phyloP scores from a whole-genome alignment of 768 basidiomycete genomes.

The Pleurotus tuoliensis region DNA sequence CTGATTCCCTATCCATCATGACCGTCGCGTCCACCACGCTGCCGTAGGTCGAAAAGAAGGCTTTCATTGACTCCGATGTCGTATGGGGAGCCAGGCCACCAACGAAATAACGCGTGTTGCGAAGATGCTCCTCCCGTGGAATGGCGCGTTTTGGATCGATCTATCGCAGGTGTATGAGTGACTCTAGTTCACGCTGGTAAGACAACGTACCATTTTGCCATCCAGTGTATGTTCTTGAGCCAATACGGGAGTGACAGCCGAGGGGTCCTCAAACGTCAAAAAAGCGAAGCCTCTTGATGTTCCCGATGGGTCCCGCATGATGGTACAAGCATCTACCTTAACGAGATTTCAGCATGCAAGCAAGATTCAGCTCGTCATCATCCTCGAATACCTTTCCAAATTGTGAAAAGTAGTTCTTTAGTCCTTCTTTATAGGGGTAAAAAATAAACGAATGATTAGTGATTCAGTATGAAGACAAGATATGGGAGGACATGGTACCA shows the following conservation, averaged over 20 bases:
- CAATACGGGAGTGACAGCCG: conserved; percentile 62
- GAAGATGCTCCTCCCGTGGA: conserved; percentile 73
- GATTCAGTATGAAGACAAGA: conserved; percentile 24
- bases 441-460: conserved; percentile 30
- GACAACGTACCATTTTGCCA: conserved; percentile 60
- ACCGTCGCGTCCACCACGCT: conserved; percentile 80
- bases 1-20: conserved; percentile 78
- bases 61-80: conserved; percentile 66
- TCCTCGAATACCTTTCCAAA: conserved; percentile 62
- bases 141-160: conserved; percentile 89
- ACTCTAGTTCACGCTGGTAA: neutral
- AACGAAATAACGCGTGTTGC: conserved; percentile 78
- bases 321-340: conserved; percentile 76
- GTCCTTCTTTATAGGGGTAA: conserved; percentile 38
- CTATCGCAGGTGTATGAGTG: conserved; percentile 30
- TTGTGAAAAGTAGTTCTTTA: conserved; percentile 71
- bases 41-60: conserved; percentile 71
- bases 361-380: conserved; percentile 2
- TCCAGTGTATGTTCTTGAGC: conserved; percentile 67
- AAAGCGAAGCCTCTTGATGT: conserved; percentile 85
- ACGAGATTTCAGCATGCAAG: conserved; percentile 11
- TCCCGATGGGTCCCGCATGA: conserved; percentile 77
- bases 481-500: conserved; percentile 50
- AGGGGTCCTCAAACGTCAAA: conserved; percentile 71
- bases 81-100: conserved; percentile 69